A percentile compares a stretch with the other conserved stretches of the same genome.
Evolutionary conservation across 2,329 filamentous ascomycete species (phyloP).

Genomic region (Leptographium lundbergii): DNA sequence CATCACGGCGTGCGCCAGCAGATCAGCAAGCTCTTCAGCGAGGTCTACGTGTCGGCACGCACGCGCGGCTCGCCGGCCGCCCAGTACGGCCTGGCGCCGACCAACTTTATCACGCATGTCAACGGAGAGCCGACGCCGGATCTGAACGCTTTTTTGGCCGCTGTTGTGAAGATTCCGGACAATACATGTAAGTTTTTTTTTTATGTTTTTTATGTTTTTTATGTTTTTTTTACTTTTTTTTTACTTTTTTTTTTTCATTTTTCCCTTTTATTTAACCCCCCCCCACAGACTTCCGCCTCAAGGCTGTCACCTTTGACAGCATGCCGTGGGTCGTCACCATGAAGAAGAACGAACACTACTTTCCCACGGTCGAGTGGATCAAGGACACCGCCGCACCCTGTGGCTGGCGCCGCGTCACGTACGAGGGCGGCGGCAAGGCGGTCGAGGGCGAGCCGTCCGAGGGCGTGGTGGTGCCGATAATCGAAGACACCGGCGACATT

Average conservation of each 20-base stretch:
- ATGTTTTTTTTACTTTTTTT: too few species aligned
- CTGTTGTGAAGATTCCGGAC: conserved; percentile 79
- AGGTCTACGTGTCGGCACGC: conserved; percentile 87
- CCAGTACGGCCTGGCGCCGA: conserved; percentile 85
- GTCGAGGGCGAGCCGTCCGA: conserved; percentile 42
- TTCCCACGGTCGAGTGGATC: conserved; percentile 58
- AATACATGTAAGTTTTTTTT: conserved; percentile 60
- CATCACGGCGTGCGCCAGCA: conserved; percentile 96
- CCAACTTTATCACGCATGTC: conserved; percentile 94
- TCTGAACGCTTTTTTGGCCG: conserved; percentile 64
- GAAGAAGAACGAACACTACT: conserved; percentile 99
- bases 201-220: not conserved
- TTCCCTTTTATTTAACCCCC: not conserved
- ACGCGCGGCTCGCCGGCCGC: conserved; percentile 73
- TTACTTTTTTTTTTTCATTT: not conserved
- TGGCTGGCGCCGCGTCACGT: conserved; percentile 51
- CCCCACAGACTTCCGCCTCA: conserved; percentile 69
- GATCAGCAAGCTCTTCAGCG: conserved; percentile 89
- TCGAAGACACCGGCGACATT: conserved; percentile 29
- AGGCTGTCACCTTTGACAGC: conserved; percentile 96
- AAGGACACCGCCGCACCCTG: conserved; percentile 46
- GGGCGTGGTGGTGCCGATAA: conserved; percentile 26
- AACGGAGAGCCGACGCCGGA: conserved; percentile 80
- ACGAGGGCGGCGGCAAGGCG: conserved; percentile 41
- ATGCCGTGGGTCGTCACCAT: conserved; percentile 99